Percentiles rank a stretch among this genome's conserved stretches.
Evolutionary conservation across 371 early-diverging fungal genomes (phyloP).

Genomic region (Syncephalis plumigaleata): DNA sequence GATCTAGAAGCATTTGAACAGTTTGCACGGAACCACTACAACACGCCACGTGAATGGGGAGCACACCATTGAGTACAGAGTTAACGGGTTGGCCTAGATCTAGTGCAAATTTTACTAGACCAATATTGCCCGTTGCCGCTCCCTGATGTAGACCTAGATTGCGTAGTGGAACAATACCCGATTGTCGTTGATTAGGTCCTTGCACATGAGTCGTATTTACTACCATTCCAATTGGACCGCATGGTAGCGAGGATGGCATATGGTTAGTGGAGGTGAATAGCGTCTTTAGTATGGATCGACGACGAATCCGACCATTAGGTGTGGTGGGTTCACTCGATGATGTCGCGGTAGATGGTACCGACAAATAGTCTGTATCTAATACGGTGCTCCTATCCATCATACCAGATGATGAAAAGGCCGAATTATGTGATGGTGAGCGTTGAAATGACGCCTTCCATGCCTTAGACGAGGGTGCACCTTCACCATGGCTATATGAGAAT

Average conservation of each 20-base stretch:
- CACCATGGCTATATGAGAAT: background rate
- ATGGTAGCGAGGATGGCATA: constrained; percentile 2
- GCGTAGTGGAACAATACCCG: background rate
- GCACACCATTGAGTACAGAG: constrained; percentile 43
- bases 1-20: constrained; percentile 47
- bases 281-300: background rate
- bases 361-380: no score
- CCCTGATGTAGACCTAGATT: constrained; percentile 40
- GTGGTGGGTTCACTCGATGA: no score
- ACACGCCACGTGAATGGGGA: constrained; percentile 52
- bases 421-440: no score
- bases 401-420: no score
- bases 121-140: constrained; percentile 42
- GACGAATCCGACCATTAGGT: background rate
- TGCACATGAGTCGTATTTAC: background rate
- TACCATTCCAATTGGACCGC: background rate
- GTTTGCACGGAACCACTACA: constrained; percentile 40
- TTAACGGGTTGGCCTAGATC: constrained; percentile 53
- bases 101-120: constrained; percentile 51
- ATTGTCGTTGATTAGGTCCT: background rate
- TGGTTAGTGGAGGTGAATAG: background rate
- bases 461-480: background rate
- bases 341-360: no score
- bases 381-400: no score
- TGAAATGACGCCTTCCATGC: no score